A percentile compares a stretch with the other conserved stretches of the same genome.
Conservation (phyloP, 2,329 filamentous ascomycete genomes). For the Trichoderma citrinoviride region DNA sequence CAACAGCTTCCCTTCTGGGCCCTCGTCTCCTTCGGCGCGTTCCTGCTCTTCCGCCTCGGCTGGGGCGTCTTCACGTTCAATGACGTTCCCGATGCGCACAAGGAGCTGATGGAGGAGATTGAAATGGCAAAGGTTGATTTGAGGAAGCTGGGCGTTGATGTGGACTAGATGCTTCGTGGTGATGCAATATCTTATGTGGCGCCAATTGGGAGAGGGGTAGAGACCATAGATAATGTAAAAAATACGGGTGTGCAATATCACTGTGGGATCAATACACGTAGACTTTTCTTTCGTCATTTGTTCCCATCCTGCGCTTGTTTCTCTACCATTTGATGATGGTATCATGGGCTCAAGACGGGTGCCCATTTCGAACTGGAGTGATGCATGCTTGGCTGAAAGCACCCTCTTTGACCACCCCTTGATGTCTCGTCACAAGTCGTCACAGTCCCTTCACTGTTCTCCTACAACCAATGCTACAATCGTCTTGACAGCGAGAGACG, state of each 20-base stretch:
- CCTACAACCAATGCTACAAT: constrained; percentile 59
- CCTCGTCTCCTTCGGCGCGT: constrained; percentile 85
- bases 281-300: neutral
- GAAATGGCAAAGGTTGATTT: constrained; percentile 72
- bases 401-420: neutral
- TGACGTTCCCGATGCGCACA: constrained; percentile 87
- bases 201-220: constrained; percentile 11
- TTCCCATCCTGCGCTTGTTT: neutral
- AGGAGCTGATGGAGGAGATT: constrained; percentile 84
- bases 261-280: neutral
- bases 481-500: constrained; percentile 55
- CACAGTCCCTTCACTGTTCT: constrained; percentile 31
- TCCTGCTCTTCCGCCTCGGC: constrained; percentile 87
- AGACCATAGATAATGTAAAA: constrained; percentile 1
- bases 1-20: constrained; percentile 86
- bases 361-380: neutral
- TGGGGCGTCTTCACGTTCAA: constrained; percentile 95
- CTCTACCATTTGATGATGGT: neutral
- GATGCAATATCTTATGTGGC: constrained; percentile 9
- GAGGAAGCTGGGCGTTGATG: constrained; percentile 69
- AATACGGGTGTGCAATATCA: constrained; percentile 14
- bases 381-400: constrained; percentile 1
- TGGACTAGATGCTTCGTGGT: constrained; percentile 55
- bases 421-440: constrained; percentile 22
- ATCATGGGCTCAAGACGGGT: neutral